Conservation (phyloP, 192 early-diverging fungal species). For the Phlyctochytrium planicorne region DNA sequence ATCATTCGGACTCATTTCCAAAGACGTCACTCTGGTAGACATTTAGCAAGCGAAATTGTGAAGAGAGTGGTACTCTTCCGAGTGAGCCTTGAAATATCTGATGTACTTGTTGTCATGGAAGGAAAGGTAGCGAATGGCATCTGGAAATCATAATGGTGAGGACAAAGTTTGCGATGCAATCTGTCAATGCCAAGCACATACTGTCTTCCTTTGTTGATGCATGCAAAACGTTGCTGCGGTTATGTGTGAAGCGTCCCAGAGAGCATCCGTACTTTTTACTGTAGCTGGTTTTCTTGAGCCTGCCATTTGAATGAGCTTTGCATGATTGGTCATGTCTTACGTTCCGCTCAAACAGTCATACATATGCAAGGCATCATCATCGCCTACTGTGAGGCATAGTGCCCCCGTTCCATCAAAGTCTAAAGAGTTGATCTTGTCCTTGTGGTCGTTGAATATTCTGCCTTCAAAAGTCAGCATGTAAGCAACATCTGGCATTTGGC, state of each 20-base stretch:
- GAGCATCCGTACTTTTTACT: slow-evolving; percentile 96
- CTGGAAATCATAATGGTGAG: slow-evolving; percentile 36
- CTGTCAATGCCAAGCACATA: slow-evolving; percentile 25
- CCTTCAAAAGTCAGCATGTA: no score
- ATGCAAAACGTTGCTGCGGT: slow-evolving; percentile 75
- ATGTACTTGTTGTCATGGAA: slow-evolving; percentile 94
- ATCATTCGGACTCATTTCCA: slow-evolving; percentile 83
- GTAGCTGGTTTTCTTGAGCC: slow-evolving; percentile 69
- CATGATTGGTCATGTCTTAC: slow-evolving; percentile 47
- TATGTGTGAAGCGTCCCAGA: slow-evolving; percentile 85
- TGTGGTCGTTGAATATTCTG: slow-evolving; percentile 80
- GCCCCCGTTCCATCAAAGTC: slow-evolving; percentile 79
- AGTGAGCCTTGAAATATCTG: slow-evolving; percentile 89
- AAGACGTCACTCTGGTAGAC: slow-evolving; percentile 60
- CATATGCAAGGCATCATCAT: slow-evolving; percentile 84
- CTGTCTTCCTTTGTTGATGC: slow-evolving; percentile 93
- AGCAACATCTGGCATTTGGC: no score
- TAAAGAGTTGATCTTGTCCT: slow-evolving; percentile 69
- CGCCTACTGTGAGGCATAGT: slow-evolving; percentile 73
- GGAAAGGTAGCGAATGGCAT: slow-evolving; percentile 90
- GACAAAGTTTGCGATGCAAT: background rate
- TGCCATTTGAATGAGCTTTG: slow-evolving; percentile 17
- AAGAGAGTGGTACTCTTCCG: slow-evolving; percentile 45
- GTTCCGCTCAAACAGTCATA: slow-evolving; percentile 80
- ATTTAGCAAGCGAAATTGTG: background rate